Percentiles rank a stretch among this genome's conserved stretches.
These are phyloP conservation scores for Adansonia rubrostipa DNA, from an alignment of 441 rosid species.

Conservation along the genomic window DNA sequence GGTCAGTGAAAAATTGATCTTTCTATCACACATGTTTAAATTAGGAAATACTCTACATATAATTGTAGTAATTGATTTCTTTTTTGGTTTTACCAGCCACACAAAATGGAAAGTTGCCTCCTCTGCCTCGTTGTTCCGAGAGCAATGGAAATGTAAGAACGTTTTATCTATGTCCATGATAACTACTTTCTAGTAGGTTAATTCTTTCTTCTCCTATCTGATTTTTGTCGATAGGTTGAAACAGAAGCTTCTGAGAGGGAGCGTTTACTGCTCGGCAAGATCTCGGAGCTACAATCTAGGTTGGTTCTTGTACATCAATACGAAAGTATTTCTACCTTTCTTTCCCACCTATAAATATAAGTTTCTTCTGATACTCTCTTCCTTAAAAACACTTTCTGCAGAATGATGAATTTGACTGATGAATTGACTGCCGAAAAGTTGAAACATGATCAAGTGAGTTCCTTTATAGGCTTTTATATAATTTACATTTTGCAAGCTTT, in stretches of 20 bases:
- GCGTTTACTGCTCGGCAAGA: conserved; percentile 60
- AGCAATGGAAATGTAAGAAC: conserved; percentile 77
- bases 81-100: conserved; percentile 48
- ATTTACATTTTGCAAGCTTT: neutral
- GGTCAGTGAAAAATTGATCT: conserved; percentile 51
- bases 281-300: conserved; percentile 84
- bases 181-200: neutral
- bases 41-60: conserved; percentile 18
- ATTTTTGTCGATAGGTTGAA: conserved; percentile 61
- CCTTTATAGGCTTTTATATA: neutral
- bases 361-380: conserved; percentile 18
- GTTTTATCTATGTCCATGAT: conserved; percentile 11
- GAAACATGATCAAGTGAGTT: conserved; percentile 73
- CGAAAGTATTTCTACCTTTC: conserved; percentile 9
- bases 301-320: conserved; percentile 37
- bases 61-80: neutral
- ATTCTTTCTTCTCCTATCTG: conserved; percentile 15
- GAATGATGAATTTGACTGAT: conserved; percentile 72
- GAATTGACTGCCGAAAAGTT: conserved; percentile 78
- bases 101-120: conserved; percentile 91
- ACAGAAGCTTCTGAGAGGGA: conserved; percentile 72
- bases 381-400: conserved; percentile 37
- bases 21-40: conserved; percentile 7
- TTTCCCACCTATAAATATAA: conserved; percentile 14
- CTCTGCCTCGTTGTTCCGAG: conserved; percentile 59